These are phyloP conservation scores for Teratosphaeria nubilosa DNA, from an alignment of 2,329 filamentous ascomycete species.

Conservation along the genomic window DNA sequence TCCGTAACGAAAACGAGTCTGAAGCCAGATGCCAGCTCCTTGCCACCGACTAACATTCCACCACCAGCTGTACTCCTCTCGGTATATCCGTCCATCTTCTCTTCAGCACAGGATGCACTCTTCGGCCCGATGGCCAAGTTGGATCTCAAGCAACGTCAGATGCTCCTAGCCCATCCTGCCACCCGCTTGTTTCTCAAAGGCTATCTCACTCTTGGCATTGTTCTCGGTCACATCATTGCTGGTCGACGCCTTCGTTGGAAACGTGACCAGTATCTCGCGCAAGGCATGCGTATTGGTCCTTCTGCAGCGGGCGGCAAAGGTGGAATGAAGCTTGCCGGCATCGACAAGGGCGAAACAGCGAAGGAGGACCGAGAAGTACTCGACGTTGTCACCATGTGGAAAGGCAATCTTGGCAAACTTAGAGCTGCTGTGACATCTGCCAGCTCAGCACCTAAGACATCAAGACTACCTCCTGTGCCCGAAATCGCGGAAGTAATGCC, in stretches of 20 bases:
- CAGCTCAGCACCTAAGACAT: background rate
- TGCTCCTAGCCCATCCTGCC: conserved; percentile 49
- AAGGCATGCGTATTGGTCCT: conserved; percentile 75
- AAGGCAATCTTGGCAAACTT: conserved; percentile 62
- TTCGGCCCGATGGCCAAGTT: conserved; percentile 51
- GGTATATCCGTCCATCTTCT: conserved; percentile 62
- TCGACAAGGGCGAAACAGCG: conserved; percentile 72
- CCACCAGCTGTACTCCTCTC: conserved; percentile 76
- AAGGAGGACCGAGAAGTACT: conserved; percentile 78
- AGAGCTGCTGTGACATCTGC: conserved; percentile 59
- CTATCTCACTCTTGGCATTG: conserved; percentile 53
- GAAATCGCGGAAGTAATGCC: conserved; percentile 61
- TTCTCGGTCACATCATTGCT: conserved; percentile 70
- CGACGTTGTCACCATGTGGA: conserved; percentile 68
- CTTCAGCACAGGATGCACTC: conserved; percentile 52
- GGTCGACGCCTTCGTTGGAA: conserved; percentile 86
- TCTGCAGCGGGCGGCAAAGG: conserved; percentile 60
- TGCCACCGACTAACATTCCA: conserved; percentile 75
- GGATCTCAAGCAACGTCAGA: conserved; percentile 46
- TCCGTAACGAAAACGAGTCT: background rate
- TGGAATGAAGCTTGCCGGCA: conserved; percentile 84
- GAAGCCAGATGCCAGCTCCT: background rate
- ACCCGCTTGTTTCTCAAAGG: conserved; percentile 54
- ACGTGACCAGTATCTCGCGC: conserved; percentile 70
- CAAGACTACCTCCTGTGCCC: conserved; percentile 42